Percentiles rank a stretch among this genome's conserved stretches.
Evolutionary conservation across 2,329 filamentous ascomycete species (phyloP).

Genomic region (Fusarium falciforme): DNA sequence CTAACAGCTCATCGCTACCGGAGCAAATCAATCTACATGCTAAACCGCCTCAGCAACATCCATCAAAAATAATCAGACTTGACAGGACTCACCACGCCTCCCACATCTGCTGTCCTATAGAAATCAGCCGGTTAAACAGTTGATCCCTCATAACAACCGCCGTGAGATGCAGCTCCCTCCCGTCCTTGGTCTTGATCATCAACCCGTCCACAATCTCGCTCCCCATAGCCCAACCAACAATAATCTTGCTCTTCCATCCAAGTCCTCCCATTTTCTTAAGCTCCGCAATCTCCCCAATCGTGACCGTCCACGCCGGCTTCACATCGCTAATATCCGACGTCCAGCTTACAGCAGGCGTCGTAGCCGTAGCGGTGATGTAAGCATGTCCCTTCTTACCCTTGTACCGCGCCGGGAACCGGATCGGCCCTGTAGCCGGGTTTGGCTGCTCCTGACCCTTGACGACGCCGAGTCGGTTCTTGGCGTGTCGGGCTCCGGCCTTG

Average conservation of each 20-base stretch:
- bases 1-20: slow-evolving; percentile 10
- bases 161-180: slow-evolving; percentile 71
- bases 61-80: not conserved
- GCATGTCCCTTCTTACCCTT: slow-evolving; percentile 78
- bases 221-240: slow-evolving; percentile 82
- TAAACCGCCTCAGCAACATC: not conserved
- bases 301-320: slow-evolving; percentile 75
- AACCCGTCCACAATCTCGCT: slow-evolving; percentile 81
- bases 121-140: slow-evolving; percentile 81
- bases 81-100: slow-evolving; percentile 69
- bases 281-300: slow-evolving; percentile 77
- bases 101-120: slow-evolving; percentile 87
- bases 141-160: slow-evolving; percentile 80
- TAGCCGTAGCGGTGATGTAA: slow-evolving; percentile 75
- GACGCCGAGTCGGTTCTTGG: slow-evolving; percentile 78
- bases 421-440: slow-evolving; percentile 69
- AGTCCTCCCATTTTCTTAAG: slow-evolving; percentile 84
- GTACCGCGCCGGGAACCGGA: slow-evolving; percentile 80
- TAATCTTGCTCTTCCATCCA: slow-evolving; percentile 86
- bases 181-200: slow-evolving; percentile 69
- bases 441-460: slow-evolving; percentile 58
- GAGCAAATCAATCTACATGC: not conserved
- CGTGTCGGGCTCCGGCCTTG: slow-evolving; percentile 65
- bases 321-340: slow-evolving; percentile 66
- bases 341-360: slow-evolving; percentile 75